Evolutionary conservation across 805 yeast species (phyloP), one percentile per base, ranked within the genome.

Genomic region (Blastobotrys americana): DNA sequence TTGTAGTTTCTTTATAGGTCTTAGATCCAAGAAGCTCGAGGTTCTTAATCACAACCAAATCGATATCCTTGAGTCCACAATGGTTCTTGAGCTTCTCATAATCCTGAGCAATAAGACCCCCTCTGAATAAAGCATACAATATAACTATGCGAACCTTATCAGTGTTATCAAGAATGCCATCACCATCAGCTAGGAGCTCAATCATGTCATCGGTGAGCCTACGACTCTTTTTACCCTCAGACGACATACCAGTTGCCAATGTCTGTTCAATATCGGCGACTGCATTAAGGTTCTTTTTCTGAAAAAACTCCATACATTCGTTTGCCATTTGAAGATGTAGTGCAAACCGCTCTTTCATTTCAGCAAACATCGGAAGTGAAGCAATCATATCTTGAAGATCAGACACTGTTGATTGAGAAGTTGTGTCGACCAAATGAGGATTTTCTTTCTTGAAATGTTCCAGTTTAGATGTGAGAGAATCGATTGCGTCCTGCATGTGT

Each of bases 241-340:
- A 69, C 45, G 78, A 80, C 2, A 74, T 61, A 18, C 95, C 95
- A 36, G 77, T 77, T 3, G 87, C 84, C 51, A 88, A 72, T 16
- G 80, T 76, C 64, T 89, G 96, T 64, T 93, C 97, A 47, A 88
- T 72, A 51, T 85, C 93, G 1, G 95, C 86, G 16, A 84, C 70
- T 48, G 78, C 86, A 5, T 82, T 78, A 51, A 87, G 65, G 35
- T 75, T 72, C 49, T 78, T 69, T 22, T 69, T 70, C 41, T 79
- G 75, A 58, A 82, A 79, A 13, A 72, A 64, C 21, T 70, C 72
- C 63, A 84, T 68, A 57, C 89, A 78, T 55, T 77, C 79, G 51
- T 81, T 84, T 37, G 70, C 68, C 57, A 67, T 57, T 33, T 61
- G 61, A 22, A 67, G 44, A 51, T 60, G 61, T 35, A 66, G 49